Conservation (phyloP, 2,329 filamentous ascomycete genomes). For the Ophiostoma pallidulum region DNA sequence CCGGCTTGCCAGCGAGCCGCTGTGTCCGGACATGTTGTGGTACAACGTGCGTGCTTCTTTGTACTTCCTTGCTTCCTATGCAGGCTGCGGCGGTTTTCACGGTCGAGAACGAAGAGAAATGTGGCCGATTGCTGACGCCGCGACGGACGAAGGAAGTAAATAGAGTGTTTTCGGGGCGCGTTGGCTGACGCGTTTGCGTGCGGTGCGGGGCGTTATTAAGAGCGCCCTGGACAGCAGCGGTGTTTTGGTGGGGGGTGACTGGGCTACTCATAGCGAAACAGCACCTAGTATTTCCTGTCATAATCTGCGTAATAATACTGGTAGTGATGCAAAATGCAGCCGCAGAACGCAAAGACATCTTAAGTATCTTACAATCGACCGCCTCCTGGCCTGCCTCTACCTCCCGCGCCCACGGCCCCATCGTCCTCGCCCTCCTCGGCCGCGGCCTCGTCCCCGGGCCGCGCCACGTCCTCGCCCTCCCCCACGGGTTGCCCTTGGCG, state of each 20-base stretch:
- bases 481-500: conserved; percentile 4
- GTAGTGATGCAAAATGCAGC: no score
- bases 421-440: conserved; percentile 13
- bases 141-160: conserved; percentile 5
- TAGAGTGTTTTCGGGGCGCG: conserved; percentile 1
- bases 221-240: no score
- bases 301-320: no score
- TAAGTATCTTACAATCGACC: no score
- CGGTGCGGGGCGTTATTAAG: conserved; percentile 6
- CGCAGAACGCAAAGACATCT: no score
- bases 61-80: no score
- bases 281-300: neutral
- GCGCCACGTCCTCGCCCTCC: conserved; percentile 10
- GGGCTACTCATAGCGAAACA: no score
- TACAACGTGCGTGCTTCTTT: no score
- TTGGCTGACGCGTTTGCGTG: conserved; percentile 9
- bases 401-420: conserved; percentile 1
- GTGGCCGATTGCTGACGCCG: no score
- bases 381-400: neutral
- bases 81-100: no score
- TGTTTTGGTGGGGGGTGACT: no score
- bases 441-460: conserved; percentile 11
- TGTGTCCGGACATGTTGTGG: conserved; percentile 43
- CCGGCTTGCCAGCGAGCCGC: conserved; percentile 34
- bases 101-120: no score